These are phyloP conservation scores for Quercus lobata DNA, from an alignment of 331 rosid species.

Conservation along the genomic window DNA sequence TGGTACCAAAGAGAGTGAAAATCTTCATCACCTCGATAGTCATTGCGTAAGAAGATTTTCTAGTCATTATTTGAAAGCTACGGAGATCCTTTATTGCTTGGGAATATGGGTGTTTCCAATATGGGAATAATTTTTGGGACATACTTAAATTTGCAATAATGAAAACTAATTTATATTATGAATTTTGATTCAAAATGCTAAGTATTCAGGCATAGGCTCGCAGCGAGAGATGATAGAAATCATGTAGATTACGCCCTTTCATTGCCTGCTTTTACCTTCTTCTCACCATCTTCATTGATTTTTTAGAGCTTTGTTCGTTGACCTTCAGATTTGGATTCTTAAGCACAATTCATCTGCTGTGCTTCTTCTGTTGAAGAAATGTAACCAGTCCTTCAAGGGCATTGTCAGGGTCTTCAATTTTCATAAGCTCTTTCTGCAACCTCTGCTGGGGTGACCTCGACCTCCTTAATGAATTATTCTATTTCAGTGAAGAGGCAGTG, in stretches of 20 bases:
- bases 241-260: neutral
- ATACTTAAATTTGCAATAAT: neutral
- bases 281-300: neutral
- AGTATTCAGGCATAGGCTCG: neutral
- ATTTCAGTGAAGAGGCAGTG: slow-evolving; percentile 20
- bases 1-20: too few species aligned
- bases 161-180: neutral
- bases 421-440: slow-evolving; percentile 36
- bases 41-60: too few species aligned
- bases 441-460: slow-evolving; percentile 35
- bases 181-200: neutral
- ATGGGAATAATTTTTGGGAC: too few species aligned
- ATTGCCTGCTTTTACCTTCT: neutral
- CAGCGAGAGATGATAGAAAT: neutral
- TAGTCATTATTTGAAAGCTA: too few species aligned
- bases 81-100: too few species aligned
- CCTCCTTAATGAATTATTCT: slow-evolving; percentile 17
- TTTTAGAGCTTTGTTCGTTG: neutral
- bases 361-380: slow-evolving; percentile 7
- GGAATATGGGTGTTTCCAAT: too few species aligned
- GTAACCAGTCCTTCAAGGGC: slow-evolving; percentile 20
- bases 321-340: slow-evolving; percentile 8
- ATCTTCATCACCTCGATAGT: too few species aligned
- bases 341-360: neutral
- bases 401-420: slow-evolving; percentile 18